Evolutionary conservation across 1,284 basidiomycete genomes (phyloP).

Genomic region (Leccinum subfulvum): DNA sequence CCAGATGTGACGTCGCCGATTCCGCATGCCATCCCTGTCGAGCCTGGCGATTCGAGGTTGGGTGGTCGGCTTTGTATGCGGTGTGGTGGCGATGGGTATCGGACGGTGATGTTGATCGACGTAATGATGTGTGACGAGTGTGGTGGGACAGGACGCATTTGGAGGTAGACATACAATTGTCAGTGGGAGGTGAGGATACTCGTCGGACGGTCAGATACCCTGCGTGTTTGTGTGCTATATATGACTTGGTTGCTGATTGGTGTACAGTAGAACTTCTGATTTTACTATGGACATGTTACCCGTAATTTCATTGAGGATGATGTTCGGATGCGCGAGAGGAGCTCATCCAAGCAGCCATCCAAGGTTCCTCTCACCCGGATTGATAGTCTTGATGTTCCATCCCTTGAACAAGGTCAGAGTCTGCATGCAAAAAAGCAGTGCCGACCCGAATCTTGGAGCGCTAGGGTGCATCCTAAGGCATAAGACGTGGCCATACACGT

Average conservation of each 20-base stretch:
- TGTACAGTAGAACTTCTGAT: not conserved
- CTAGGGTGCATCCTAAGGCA: too few species aligned
- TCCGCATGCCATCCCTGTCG: conserved; percentile 51
- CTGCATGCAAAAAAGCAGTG: too few species aligned
- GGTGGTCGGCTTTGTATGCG: conserved; percentile 66
- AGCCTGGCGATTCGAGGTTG: conserved; percentile 67
- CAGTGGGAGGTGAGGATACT: not conserved
- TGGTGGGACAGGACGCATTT: conserved; percentile 60
- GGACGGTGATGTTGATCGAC: conserved; percentile 57
- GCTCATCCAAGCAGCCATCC: conserved; percentile 21
- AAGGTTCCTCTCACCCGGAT: conserved; percentile 12
- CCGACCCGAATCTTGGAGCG: too few species aligned
- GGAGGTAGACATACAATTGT: conserved; percentile 21
- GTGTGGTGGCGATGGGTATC: conserved; percentile 58
- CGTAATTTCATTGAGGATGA: conserved; percentile 4
- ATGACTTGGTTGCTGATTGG: not conserved
- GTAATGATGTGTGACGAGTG: conserved; percentile 48
- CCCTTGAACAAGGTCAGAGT: too few species aligned
- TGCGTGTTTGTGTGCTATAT: not conserved
- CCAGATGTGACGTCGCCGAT: conserved; percentile 36
- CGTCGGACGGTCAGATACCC: conserved; percentile 9
- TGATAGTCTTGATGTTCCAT: too few species aligned
- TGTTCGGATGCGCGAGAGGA: conserved; percentile 10
- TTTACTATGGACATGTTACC: not conserved
- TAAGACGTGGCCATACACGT: too few species aligned